Evolutionary conservation across 352 stramenopile species (phyloP).

Genomic region (Phytophthora aleatoria): DNA sequence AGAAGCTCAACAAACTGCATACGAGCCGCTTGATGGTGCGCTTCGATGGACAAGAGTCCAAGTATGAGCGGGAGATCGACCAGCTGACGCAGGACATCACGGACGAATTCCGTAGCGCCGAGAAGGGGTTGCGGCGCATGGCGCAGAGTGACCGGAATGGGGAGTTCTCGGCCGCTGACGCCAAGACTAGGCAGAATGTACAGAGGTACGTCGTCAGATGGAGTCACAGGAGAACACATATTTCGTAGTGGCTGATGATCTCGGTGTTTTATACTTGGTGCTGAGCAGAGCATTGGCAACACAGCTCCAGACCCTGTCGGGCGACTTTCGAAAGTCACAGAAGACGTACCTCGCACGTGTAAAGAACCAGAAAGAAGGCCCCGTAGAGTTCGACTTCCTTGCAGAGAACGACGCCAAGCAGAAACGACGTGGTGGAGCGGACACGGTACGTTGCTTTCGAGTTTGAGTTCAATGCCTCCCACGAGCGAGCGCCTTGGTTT

Average conservation of each 20-base stretch:
- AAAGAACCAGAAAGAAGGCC: constrained; percentile 97
- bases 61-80: constrained; percentile 88
- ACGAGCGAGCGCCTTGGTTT: too few relatives aligned
- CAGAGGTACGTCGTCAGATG: constrained; percentile 50
- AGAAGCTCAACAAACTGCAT: constrained; percentile 84
- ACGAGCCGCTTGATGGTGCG: constrained; percentile 88
- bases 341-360: constrained; percentile 98
- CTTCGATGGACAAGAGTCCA: constrained; percentile 85
- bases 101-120: constrained; percentile 78
- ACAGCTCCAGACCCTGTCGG: constrained; percentile 96
- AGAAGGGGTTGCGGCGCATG: constrained; percentile 80
- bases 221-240: not conserved
- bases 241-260: constrained; percentile 4
- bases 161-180: constrained; percentile 77
- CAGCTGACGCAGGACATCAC: constrained; percentile 82
- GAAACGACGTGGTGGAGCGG: constrained; percentile 47
- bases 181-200: constrained; percentile 87
- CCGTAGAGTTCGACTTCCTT: constrained; percentile 92
- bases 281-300: constrained; percentile 89
- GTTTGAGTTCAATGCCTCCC: not conserved
- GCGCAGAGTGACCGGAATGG: constrained; percentile 53
- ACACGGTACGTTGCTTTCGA: constrained; percentile 21
- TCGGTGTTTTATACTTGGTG: not conserved
- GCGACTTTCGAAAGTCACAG: constrained; percentile 97
- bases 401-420: constrained; percentile 72